Percentiles rank a stretch among this genome's conserved stretches.
These are phyloP conservation scores for Aspergillus kassunensis DNA, from an alignment of 495 filamentous ascomycete species.

Conservation along the genomic window DNA sequence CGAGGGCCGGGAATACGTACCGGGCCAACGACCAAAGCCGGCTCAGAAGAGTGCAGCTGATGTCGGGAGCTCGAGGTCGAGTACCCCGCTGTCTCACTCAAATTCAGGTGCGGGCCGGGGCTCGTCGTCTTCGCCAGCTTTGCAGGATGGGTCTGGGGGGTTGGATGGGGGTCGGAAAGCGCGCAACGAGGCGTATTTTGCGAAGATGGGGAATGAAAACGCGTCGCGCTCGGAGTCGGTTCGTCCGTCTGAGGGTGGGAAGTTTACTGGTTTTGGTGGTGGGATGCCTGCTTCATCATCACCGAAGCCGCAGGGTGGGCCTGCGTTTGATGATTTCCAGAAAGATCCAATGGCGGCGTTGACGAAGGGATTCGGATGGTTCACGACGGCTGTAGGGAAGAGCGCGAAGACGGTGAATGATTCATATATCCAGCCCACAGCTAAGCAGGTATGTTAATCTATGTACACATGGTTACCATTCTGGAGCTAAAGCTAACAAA, in stretches of 20 bases:
- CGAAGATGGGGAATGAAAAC: constrained; percentile 75
- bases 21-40: constrained; percentile 45
- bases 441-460: constrained; percentile 72
- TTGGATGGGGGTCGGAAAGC: constrained; percentile 45
- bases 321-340: constrained; percentile 76
- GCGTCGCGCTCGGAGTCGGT: constrained; percentile 66
- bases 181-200: constrained; percentile 86
- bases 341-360: constrained; percentile 85
- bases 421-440: constrained; percentile 83
- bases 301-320: constrained; percentile 27
- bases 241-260: constrained; percentile 85
- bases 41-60: constrained; percentile 32
- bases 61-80: constrained; percentile 26
- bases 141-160: constrained; percentile 18
- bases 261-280: constrained; percentile 87
- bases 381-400: constrained; percentile 78
- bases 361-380: constrained; percentile 93
- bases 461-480: not conserved
- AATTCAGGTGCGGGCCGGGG: constrained; percentile 24
- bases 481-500: not conserved
- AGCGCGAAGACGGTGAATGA: constrained; percentile 86
- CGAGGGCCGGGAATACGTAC: constrained; percentile 77
- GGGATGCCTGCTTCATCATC: constrained; percentile 45
- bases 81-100: constrained; percentile 28
- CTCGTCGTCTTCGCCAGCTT: constrained; percentile 25